Percentiles rank a stretch among this genome's conserved stretches.
Conservation (phyloP, 805 yeast species). For the Myxozyma monticola region DNA sequence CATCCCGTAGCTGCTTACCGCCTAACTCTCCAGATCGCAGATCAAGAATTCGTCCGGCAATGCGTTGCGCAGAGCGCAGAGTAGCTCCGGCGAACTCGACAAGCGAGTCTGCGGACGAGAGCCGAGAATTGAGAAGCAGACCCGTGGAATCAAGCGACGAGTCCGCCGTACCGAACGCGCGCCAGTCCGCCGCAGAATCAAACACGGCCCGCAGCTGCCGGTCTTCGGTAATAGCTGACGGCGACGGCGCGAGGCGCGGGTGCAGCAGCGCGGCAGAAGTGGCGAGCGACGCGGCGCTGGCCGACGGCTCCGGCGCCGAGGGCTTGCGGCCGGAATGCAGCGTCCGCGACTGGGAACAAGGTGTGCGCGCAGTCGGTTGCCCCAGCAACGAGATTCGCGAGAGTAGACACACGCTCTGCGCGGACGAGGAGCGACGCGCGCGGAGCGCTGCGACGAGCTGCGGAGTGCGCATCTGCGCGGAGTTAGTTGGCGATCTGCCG, state of each 20-base stretch:
- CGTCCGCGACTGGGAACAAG: no score
- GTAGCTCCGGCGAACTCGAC: conserved; percentile 65
- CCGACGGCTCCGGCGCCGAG: conserved; percentile 1
- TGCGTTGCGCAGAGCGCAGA: conserved; percentile 59
- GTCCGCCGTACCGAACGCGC: conserved; percentile 8
- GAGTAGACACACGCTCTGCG: no score
- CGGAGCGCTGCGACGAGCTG: no score
- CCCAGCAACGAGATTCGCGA: no score
- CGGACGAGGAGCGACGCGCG: no score
- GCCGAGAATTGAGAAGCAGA: conserved; percentile 69
- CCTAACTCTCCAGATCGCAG: conserved; percentile 42
- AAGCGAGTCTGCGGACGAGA: conserved; percentile 71
- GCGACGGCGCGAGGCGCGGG: conserved; percentile 5
- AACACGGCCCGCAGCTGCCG: conserved; percentile 32
- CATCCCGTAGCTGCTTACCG: conserved; percentile 46
- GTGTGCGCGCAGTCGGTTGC: no score
- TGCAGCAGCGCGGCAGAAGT: conserved; percentile 10
- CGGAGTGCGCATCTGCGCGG: no score
- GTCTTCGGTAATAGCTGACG: no score
- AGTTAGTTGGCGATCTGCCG: no score
- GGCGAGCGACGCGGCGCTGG: no score
- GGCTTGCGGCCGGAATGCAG: no score
- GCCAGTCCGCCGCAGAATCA: conserved; percentile 26
- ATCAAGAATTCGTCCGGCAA: conserved; percentile 57
- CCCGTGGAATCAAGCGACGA: conserved; percentile 44